Evolutionary conservation across 2,329 filamentous ascomycete species (phyloP), one percentile per base, ranked within the genome.

Genomic region (Fusarium scirpi): DNA sequence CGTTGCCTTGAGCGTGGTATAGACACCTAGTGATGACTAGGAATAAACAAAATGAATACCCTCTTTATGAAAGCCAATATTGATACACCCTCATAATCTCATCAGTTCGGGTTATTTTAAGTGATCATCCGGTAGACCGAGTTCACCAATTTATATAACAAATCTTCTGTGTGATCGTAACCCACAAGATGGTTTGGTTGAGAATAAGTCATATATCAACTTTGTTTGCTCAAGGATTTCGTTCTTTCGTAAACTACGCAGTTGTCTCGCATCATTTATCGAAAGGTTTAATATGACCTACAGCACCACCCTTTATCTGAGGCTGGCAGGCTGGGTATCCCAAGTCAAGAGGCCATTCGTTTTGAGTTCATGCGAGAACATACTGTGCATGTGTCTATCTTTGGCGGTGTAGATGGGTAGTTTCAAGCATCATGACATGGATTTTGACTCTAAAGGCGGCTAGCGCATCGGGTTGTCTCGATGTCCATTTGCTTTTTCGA

Each of bases 381-480:
- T 6, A 43, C 27, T 65, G 32, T 38, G 41, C 32, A 52, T 40
- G 25, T 45, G 57, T 30, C 44, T 58, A 65, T 69, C 67, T 71
- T 65, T 71, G 68, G 68, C 68, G 68, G 68, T 70, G 67, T 71
- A 65, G 67, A 69, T 58, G 68, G n/a, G 15, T 15, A 52, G 32
- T 52, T 48, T 48, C 55, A 65, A 71, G 55, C 55, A 65, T 49
- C 47, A 61, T 55, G 43, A 46, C 46, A 62, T 38, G 34, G 34
- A 38, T 43, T 46, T 47, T 62, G 40, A 30, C 27, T 53, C 34
- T 63, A 44, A 52, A 49, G 52, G 48, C 22, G 57, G 40, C 58
- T 57, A 58, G 58, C 40, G 25, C 24, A 53, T 46, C 27, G 38
- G 40, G 45, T 46, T 41, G 45, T 52, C 56, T 69, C 57, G 53